Conservation (phyloP, 805 yeast species). For the fission yeast (Schizosaccharomyces pombe) region DNA sequence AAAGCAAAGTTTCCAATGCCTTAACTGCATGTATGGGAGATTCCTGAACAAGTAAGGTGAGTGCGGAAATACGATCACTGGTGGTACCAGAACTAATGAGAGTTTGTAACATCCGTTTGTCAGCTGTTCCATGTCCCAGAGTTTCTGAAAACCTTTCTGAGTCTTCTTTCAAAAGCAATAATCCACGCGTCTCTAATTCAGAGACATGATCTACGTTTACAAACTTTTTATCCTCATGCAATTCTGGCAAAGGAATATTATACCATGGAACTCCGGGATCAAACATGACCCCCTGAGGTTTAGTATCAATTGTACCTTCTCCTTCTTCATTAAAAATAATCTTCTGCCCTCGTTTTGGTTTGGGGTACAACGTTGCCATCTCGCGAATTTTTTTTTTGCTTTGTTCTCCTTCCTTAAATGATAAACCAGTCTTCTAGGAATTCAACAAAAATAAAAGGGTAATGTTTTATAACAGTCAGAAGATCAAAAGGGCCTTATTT, state of each 20-base stretch:
- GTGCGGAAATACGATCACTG: constrained; percentile 82
- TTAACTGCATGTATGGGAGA: constrained; percentile 77
- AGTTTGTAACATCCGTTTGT: neutral
- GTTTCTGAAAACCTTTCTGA: neutral
- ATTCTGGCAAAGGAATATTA: neutral
- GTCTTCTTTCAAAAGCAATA: neutral
- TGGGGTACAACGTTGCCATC: neutral
- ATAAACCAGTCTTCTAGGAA: too few species aligned
- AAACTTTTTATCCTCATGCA: neutral
- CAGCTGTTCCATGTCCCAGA: neutral
- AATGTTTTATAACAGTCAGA: too few species aligned
- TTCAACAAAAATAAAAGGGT: too few species aligned
- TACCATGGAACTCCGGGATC: neutral
- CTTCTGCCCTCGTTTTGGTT: neutral
- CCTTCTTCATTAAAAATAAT: neutral
- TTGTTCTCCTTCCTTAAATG: too few species aligned
- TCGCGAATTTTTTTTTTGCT: neutral
- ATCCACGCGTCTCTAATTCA: neutral
- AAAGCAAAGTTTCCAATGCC: constrained; percentile 54
- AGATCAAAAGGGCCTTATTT: too few species aligned
- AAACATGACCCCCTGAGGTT: neutral
- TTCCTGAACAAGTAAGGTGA: constrained; percentile 79
- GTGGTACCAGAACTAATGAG: constrained; percentile 80
- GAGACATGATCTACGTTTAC: neutral
- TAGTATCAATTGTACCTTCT: neutral